These are phyloP conservation scores for Beverwykella pulmonaria DNA, from an alignment of 495 filamentous ascomycete species.

Conservation along the genomic window DNA sequence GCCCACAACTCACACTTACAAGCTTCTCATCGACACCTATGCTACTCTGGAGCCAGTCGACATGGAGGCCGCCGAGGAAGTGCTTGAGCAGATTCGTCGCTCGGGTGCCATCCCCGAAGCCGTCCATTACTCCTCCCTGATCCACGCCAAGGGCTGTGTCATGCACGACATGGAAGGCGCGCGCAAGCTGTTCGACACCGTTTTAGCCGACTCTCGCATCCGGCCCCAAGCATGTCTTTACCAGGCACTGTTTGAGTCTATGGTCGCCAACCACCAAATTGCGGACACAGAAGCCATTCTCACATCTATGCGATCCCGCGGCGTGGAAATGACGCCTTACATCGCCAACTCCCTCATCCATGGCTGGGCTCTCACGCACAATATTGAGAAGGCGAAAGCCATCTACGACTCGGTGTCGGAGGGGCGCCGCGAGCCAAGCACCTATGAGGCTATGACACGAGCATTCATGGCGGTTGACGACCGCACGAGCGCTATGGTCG, in stretches of 20 bases:
- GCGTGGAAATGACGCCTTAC: slow-evolving; percentile 89
- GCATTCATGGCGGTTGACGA: slow-evolving; percentile 86
- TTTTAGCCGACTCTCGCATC: slow-evolving; percentile 66
- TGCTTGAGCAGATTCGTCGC: slow-evolving; percentile 76
- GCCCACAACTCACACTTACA: slow-evolving; percentile 94
- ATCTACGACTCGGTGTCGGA: slow-evolving; percentile 76
- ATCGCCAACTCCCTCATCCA: slow-evolving; percentile 99
- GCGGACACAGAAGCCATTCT: slow-evolving; percentile 70
- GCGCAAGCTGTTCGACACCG: slow-evolving; percentile 75
- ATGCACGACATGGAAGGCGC: slow-evolving; percentile 87
- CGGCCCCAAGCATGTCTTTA: slow-evolving; percentile 82
- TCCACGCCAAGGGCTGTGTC: slow-evolving; percentile 95
- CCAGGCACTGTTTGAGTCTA: slow-evolving; percentile 92
- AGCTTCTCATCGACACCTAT: slow-evolving; percentile 93
- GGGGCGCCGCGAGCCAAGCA: slow-evolving; percentile 87
- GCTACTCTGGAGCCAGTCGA: slow-evolving; percentile 92
- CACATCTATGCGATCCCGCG: slow-evolving; percentile 66
- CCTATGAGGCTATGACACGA: slow-evolving; percentile 98
- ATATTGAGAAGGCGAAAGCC: slow-evolving; percentile 73
- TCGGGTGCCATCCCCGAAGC: slow-evolving; percentile 79
- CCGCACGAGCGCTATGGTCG: slow-evolving; percentile 66
- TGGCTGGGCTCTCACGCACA: slow-evolving; percentile 86
- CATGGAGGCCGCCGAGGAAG: slow-evolving; percentile 83
- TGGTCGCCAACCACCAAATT: slow-evolving; percentile 91
- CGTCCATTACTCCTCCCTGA: slow-evolving; percentile 91